Evolutionary conservation across 2,329 filamentous ascomycete genomes (phyloP), one percentile per base, ranked within the genome.

Genomic region (Aspergillus persii): DNA sequence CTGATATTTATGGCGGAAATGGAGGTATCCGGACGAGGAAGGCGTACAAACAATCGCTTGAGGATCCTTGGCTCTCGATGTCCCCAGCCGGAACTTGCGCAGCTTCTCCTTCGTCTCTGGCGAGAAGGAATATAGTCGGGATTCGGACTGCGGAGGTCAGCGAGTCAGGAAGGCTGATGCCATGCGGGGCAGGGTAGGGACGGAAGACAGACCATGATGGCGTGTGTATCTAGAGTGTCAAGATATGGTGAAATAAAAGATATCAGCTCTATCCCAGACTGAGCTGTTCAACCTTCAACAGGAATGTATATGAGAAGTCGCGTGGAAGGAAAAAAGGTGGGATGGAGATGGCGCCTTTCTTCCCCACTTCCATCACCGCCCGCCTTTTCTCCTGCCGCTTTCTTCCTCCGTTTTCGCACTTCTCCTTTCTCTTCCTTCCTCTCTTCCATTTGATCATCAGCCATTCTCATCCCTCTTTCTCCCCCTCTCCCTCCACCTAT

Each of bases 31-130:
- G 18, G 18, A 23, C 18, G 18, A 61, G 53, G 62, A 54, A 56
- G 36, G 83, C 88, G 78, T 90, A 98, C 95, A 98, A 68, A 99
- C 96, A 63, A 96, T 87, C 61, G 93, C 95, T 80, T 97, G 92
- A 0, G 93, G 89, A 50, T 89, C 87, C 73, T 89, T 94, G 54
- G 92, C 88, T 65, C 95, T 84, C 36, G 93, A 97, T 2, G 95
- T 98, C 29, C 89, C 87, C 30, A 99, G 84, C 53, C 95, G 90
- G 80, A 99, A 99, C 79, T 97, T 98, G 76, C 91, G 90, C 66
- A 99, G 86, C 72, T 93, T 89, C 66, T 92, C 88, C 78, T 89
- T 95, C 50, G 92, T 96, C 79, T 95, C 91, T 64, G 87, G 85
- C 33, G 92, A 96, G 85, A 98, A 96, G 60, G 90, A 91, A 80